A percentile compares a stretch with the other conserved stretches of the same genome.
Conservation (phyloP, 768 basidiomycete species). For the Boletus sp. region DNA sequence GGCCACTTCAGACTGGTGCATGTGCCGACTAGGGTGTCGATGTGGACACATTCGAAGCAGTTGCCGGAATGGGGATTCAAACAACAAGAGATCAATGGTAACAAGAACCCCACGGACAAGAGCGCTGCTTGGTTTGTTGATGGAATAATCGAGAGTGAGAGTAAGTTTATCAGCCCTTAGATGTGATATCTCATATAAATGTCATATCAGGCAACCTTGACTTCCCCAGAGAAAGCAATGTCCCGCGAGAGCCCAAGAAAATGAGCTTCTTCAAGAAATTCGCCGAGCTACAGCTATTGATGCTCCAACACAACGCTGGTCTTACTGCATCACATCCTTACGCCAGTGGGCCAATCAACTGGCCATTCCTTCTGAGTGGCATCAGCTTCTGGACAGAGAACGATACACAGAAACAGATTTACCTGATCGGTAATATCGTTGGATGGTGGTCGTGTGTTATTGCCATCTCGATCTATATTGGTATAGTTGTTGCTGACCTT, state of each 20-base stretch:
- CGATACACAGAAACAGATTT: slow-evolving; percentile 86
- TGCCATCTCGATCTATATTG: slow-evolving; percentile 82
- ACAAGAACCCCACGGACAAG: slow-evolving; percentile 84
- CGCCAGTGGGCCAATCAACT: slow-evolving; percentile 92
- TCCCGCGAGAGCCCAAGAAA: slow-evolving; percentile 67
- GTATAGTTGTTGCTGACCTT: slow-evolving; percentile 87
- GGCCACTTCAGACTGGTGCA: slow-evolving; percentile 92
- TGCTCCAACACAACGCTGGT: slow-evolving; percentile 99
- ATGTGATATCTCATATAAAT: slow-evolving; percentile 7
- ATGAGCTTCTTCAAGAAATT: slow-evolving; percentile 96
- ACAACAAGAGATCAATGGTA: slow-evolving; percentile 97
- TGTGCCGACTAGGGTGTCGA: slow-evolving; percentile 82
- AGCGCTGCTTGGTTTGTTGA: slow-evolving; percentile 89
- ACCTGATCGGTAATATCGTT: slow-evolving; percentile 90
- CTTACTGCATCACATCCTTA: slow-evolving; percentile 97
- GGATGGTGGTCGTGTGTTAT: slow-evolving; percentile 95
- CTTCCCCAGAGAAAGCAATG: slow-evolving; percentile 46
- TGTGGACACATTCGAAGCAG: slow-evolving; percentile 87
- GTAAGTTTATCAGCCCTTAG: slow-evolving; percentile 42
- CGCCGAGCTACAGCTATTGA: slow-evolving; percentile 86
- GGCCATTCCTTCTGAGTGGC: slow-evolving; percentile 95
- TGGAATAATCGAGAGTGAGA: slow-evolving; percentile 69
- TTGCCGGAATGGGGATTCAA: slow-evolving; percentile 97
- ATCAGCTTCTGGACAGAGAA: slow-evolving; percentile 98
- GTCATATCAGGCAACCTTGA: slow-evolving; percentile 54